A percentile compares a stretch with the other conserved stretches of the same genome.
Evolutionary conservation across 202 grass and related monocot species (phyloP).

Genomic region (Eragrostis tef): DNA sequence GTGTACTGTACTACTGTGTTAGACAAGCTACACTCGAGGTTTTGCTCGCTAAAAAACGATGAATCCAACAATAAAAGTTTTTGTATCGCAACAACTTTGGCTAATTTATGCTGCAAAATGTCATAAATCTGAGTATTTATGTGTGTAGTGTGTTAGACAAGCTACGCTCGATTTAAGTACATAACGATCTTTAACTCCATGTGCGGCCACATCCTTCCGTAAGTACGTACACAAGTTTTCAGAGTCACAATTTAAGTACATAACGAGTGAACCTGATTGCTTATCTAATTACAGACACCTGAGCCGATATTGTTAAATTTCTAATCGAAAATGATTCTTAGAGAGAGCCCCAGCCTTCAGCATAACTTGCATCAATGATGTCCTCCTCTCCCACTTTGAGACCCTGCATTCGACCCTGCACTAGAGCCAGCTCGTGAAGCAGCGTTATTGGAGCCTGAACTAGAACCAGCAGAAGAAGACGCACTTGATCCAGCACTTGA

Average conservation of each 20-base stretch:
- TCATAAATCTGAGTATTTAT: no score
- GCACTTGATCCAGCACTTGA: conserved; percentile 31
- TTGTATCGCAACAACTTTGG: no score
- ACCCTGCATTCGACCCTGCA: conserved; percentile 20
- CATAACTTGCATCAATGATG: conserved; percentile 6
- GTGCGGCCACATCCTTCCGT: background rate
- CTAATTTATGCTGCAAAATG: no score
- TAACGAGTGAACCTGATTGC: background rate
- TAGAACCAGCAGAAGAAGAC: conserved; percentile 44
- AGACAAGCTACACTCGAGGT: no score
- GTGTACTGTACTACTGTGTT: no score
- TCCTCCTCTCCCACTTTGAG: conserved; percentile 16
- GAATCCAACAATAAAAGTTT: no score
- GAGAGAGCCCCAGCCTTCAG: background rate
- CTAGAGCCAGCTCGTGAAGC: background rate
- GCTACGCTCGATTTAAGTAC: no score
- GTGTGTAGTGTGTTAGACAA: no score
- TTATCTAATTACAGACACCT: no score
- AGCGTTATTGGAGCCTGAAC: conserved; percentile 1
- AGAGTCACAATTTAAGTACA: background rate
- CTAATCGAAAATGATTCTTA: background rate
- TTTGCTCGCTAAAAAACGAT: no score
- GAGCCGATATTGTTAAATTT: background rate
- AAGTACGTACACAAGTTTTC: background rate
- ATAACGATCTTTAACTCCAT: no score